These are phyloP conservation scores for Lachancea lanzarotensis DNA, from an alignment of 805 yeast species.

Conservation along the genomic window DNA sequence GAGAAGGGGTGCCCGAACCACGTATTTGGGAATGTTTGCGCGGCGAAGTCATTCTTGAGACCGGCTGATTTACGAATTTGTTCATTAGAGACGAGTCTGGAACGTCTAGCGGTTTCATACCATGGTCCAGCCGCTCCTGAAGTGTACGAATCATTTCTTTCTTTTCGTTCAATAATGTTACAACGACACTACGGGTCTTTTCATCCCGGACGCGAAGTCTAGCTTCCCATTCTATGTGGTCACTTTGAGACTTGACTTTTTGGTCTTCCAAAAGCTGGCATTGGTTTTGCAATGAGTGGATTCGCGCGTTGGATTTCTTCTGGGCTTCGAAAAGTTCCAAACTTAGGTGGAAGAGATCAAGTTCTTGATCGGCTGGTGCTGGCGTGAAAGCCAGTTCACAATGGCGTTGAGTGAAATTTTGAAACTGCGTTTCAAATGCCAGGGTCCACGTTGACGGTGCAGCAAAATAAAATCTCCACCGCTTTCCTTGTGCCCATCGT, in stretches of 20 bases:
- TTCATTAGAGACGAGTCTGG: conserved; percentile 4
- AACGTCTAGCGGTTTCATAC: conserved; percentile 1
- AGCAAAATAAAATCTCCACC: conserved; percentile 16
- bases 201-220: conserved; percentile 20
- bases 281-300: not conserved
- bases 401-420: conserved; percentile 18
- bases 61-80: conserved; percentile 4
- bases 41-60: conserved; percentile 8
- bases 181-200: conserved; percentile 17
- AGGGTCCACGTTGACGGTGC: conserved; percentile 15
- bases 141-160: conserved; percentile 12
- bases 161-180: conserved; percentile 24
- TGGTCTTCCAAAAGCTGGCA: conserved; percentile 2
- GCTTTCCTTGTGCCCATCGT: conserved; percentile 8
- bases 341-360: conserved; percentile 24
- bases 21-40: not conserved
- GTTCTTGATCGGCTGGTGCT: conserved; percentile 13
- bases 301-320: conserved; percentile 12
- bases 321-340: conserved; percentile 12
- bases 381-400: conserved; percentile 17
- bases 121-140: conserved; percentile 2
- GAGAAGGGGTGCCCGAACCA: not conserved
- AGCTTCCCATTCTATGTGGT: conserved; percentile 9
- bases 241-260: not conserved
- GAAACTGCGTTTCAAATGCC: conserved; percentile 16